Evolutionary conservation across 2,329 filamentous ascomycete species (phyloP), one percentile per base, ranked within the genome.

Genomic region (Fusarium protoensiforme): DNA sequence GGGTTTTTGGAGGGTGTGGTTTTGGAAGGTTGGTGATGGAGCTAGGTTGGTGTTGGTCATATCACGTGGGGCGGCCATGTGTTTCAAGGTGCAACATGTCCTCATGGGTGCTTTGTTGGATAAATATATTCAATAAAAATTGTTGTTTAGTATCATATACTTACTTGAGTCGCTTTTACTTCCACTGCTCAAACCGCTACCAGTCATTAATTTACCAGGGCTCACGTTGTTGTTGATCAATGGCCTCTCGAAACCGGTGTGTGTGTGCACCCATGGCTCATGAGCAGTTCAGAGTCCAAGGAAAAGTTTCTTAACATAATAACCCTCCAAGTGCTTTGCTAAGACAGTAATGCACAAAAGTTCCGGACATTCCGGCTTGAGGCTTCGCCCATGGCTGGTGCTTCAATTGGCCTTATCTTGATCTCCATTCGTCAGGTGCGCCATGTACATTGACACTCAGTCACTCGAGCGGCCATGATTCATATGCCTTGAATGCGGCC

Each of bases 41-140:
- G 51, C 72, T 68, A 64, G 56, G 39, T 63, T 67, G 57, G 56
- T 24, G 60, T 29, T 53, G 60, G 62, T 59, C 56, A 43, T 61
- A 73, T 75, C 72, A 75, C 72, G 72, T 75, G 72, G 72, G 72
- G 69, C 69, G 22, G 38, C 29, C 16, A 57, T n/a, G n/a, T 22
- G 20, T 56, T 56, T 46, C 20, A 46, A 43, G 38, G 35, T 53
- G 27, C 18, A 22, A 33, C 48, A 29, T 33, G 48, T 8, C 27
- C 33, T 53, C 48, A 53, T 35, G 39, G 39, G 16, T 63, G 22
- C 24, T 14, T 13, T 6, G 35, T 18, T 56, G 53, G 20, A 24
- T 56, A 36, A 56, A 58, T 31, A 36, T 29, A 29, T 59, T 20
- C 11, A 31, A 59, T 16, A 41, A 39, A 58, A 31, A 7, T 41